These are phyloP conservation scores for Simmondsia chinensis DNA, from an alignment of 148 eudicot genomes.

Conservation along the genomic window DNA sequence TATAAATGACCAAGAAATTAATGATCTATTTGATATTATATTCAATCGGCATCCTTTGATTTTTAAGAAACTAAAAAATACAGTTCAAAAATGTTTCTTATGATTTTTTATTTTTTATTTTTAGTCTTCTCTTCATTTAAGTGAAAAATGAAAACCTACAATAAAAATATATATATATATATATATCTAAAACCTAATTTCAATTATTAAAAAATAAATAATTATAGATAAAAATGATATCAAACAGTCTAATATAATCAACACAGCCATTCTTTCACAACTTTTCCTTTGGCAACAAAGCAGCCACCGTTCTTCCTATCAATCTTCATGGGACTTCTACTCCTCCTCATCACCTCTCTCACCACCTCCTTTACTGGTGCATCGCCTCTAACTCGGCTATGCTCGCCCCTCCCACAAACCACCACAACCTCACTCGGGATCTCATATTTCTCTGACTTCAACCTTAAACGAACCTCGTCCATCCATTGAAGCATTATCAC, in stretches of 20 bases:
- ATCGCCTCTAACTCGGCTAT: conserved; percentile 51
- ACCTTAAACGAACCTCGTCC: conserved; percentile 38
- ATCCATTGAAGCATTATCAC: conserved; percentile 64
- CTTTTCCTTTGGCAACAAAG: conserved; percentile 63
- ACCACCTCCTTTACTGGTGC: conserved; percentile 58
- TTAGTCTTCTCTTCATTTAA: too few species aligned
- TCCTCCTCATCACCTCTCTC: conserved; percentile 44
- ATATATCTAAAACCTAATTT: too few species aligned
- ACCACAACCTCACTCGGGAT: conserved; percentile 47
- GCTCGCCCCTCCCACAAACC: conserved; percentile 71
- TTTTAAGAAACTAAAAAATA: too few species aligned
- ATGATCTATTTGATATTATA: too few species aligned
- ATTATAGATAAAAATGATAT: too few species aligned
- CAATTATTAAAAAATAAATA: too few species aligned
- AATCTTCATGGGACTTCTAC: conserved; percentile 53
- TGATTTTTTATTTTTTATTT: too few species aligned
- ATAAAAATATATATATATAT: too few species aligned
- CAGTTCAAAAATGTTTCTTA: too few species aligned
- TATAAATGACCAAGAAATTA: too few species aligned
- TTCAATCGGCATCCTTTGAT: too few species aligned
- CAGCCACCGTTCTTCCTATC: conserved; percentile 74
- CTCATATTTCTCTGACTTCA: conserved; percentile 13
- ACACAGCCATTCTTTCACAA: conserved; percentile 49
- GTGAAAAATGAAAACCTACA: too few species aligned
- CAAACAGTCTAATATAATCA: neutral